Percentiles rank a stretch among this genome's conserved stretches.
Evolutionary conservation across 2,329 filamentous ascomycete genomes (phyloP).

Genomic region (Coniochaeta prunicola): DNA sequence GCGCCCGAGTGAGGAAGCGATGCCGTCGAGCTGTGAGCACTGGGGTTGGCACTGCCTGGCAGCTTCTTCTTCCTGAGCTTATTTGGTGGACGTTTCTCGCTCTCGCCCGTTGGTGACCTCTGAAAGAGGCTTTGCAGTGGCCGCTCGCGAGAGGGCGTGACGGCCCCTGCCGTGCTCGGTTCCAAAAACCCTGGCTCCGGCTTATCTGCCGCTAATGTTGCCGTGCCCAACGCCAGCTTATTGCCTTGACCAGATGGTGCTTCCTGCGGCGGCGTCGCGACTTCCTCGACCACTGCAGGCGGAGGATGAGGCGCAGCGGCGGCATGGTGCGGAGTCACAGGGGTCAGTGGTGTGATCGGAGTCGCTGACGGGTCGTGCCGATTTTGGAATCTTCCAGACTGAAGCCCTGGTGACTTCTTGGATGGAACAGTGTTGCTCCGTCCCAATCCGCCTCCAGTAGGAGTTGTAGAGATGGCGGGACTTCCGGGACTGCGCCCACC

Average conservation of each 20-base stretch:
- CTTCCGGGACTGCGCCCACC: constrained; percentile 64
- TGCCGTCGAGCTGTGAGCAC: constrained; percentile 82
- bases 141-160: constrained; percentile 58
- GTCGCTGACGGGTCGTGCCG: constrained; percentile 19
- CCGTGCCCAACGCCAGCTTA: background rate
- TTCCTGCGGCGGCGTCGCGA: constrained; percentile 23
- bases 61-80: constrained; percentile 84
- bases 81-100: constrained; percentile 69
- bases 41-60: constrained; percentile 70
- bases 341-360: constrained; percentile 23
- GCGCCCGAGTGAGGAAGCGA: constrained; percentile 52
- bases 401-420: constrained; percentile 71
- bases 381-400: constrained; percentile 57
- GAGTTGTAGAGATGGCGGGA: constrained; percentile 48
- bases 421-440: constrained; percentile 90
- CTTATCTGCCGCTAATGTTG: constrained; percentile 5
- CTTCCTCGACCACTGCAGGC: constrained; percentile 26
- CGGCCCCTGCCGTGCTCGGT: constrained; percentile 19
- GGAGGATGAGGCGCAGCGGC: constrained; percentile 38
- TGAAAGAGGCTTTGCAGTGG: constrained; percentile 65
- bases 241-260: background rate
- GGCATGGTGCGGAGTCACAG: constrained; percentile 33
- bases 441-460: constrained; percentile 45
- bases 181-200: constrained; percentile 18
- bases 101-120: constrained; percentile 55